Conservation (phyloP, 2,329 filamentous ascomycete genomes). For the Pezicula neosporulosa region DNA sequence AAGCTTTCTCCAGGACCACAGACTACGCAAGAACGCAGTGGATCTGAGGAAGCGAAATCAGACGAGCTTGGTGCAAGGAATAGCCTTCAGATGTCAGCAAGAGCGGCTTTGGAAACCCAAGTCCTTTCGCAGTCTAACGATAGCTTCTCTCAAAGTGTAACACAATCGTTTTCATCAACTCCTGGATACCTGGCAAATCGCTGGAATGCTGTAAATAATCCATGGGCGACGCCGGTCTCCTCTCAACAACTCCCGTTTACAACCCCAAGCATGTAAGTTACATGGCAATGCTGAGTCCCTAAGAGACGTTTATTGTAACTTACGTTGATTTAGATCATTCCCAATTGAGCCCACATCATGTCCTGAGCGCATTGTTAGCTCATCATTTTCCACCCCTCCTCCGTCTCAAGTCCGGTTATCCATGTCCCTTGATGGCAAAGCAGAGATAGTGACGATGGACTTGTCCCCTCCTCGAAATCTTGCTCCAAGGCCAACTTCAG, state of each 20-base stretch:
- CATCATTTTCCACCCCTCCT: slow-evolving; percentile 12
- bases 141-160: slow-evolving; percentile 5
- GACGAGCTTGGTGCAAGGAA: neutral
- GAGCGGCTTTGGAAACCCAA: neutral
- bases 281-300: slow-evolving; percentile 11
- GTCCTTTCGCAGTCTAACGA: neutral
- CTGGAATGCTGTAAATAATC: slow-evolving; percentile 47
- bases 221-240: slow-evolving; percentile 46
- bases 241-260: slow-evolving; percentile 23
- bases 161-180: slow-evolving; percentile 26
- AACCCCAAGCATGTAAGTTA: slow-evolving; percentile 42
- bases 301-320: slow-evolving; percentile 5
- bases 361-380: slow-evolving; percentile 20
- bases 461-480: slow-evolving; percentile 60
- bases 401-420: slow-evolving; percentile 63
- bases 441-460: slow-evolving; percentile 72
- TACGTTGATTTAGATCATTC: slow-evolving; percentile 13
- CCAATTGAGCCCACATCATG: slow-evolving; percentile 23
- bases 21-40: neutral
- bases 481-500: slow-evolving; percentile 43
- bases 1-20: slow-evolving; percentile 1
- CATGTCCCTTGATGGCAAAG: slow-evolving; percentile 84
- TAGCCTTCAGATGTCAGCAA: neutral
- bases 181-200: slow-evolving; percentile 42
- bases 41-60: slow-evolving; percentile 3